Evolutionary conservation across 1,284 basidiomycete genomes (phyloP), one percentile per base, ranked within the genome.

Genomic region (Boletus sp.): DNA sequence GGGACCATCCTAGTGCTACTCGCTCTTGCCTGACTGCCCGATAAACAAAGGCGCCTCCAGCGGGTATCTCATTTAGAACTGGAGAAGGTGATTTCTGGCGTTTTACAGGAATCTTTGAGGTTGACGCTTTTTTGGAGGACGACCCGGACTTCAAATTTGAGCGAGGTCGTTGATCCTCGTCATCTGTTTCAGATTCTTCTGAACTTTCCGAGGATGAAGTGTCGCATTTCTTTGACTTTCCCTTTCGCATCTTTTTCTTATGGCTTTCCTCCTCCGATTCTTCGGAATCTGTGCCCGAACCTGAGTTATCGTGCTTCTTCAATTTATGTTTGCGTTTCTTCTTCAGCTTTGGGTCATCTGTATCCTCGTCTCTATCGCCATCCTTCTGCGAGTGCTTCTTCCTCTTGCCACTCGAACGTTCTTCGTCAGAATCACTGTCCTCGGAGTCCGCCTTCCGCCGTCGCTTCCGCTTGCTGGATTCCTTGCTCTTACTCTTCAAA

Each of bases 1-100:
- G 74, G 26, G 72, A 75, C 66, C 72, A 74, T 5, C 75, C 75
- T 0, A 76, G 57, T 0, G 63, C 64, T 37, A 71, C 62, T n/a
- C 59, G 57, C 42, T 73, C 69, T 33, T 73, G 71, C 8, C 67
- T 69, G 8, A 73, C 66, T 2, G 77, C 77, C 19, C 77, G 69
- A 51, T 79, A 80, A 14, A 77, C 70, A 25, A 64, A 69, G 3
- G 58, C 60, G 3, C 57, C 58, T 26, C 56, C 59, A 2, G 38
- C 23, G 5, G 48, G 13, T 30, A 53, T 52, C 41, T 66, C 65
- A 20, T 54, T 41, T 23, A 47, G 34, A 20, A 41, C 52, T 0
- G 54, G 57, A 9, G 55, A 53, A 23, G 52, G 48, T 4, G 60
- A 61, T 27, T 50, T 60, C 30, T 32, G 59, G 23, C 32, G 59